phyloP scores from a whole-genome alignment of 805 yeast genomes.

The Sugiyamaella valdiviana region DNA sequence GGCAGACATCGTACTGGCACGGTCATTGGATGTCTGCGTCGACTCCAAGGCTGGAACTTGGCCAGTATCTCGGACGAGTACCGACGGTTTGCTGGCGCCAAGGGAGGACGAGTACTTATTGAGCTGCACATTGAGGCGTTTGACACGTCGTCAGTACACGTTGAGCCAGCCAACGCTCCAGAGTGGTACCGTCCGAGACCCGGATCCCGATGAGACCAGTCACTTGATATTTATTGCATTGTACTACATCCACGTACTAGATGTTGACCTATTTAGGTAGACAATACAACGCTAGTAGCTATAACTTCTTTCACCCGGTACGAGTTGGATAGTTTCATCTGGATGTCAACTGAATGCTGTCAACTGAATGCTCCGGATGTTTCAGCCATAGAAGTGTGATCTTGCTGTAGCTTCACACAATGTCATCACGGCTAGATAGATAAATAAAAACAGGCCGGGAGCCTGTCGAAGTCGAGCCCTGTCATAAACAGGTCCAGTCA shows the following conservation, averaged over 20 bases:
- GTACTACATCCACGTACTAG: too few relatives aligned
- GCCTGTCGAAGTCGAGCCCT: too few relatives aligned
- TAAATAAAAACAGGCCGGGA: too few relatives aligned
- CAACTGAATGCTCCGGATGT: too few relatives aligned
- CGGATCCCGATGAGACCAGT: neutral
- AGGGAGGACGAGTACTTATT: conserved; percentile 88
- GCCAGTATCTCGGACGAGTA: conserved; percentile 94
- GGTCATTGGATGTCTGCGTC: conserved; percentile 85
- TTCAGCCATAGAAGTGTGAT: too few relatives aligned
- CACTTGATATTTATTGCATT: neutral
- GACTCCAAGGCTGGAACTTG: conserved; percentile 95
- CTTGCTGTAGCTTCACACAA: too few relatives aligned
- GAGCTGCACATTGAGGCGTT: conserved; percentile 80
- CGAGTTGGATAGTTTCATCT: too few relatives aligned
- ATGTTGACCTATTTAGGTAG: too few relatives aligned
- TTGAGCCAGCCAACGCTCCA: conserved; percentile 41
- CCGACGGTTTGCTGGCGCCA: conserved; percentile 84
- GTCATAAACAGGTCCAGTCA: too few relatives aligned
- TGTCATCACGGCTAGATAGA: neutral
- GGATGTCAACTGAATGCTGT: too few relatives aligned
- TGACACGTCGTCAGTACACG: conserved; percentile 42
- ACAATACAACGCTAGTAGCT: too few relatives aligned
- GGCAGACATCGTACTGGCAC: conserved; percentile 97
- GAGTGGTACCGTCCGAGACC: conserved; percentile 35
- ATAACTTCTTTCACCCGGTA: too few relatives aligned